Evolutionary conservation across 805 yeast genomes (phyloP), one percentile per base, ranked within the genome.

Genomic region (Jamesozyma spencerorum): DNA sequence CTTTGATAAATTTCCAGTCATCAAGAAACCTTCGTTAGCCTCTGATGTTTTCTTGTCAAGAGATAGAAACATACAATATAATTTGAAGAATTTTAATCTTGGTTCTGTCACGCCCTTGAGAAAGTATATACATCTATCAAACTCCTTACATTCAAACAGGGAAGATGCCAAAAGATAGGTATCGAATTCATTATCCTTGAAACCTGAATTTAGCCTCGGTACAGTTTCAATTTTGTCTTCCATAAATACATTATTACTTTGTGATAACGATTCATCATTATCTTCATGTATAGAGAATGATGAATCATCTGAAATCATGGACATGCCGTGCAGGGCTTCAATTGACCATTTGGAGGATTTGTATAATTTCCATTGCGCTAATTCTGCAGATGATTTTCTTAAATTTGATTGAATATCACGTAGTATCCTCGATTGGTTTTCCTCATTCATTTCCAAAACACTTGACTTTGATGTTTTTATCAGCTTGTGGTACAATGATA

Each of bases 271-370:
- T 26, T 49, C 62, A 36, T 54, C 53, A 2, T 46, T 55, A 15
- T 50, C 57, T 13, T 43, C 44, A 14, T 40, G 36, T 30, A 19
- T 28, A 5, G 20, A 18, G 5, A 19, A 18, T 5, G 20, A 18
- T 18, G 38, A 11, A 7, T 14, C 13, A 8, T 17, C 8, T 3
- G 37, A 26, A 11, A 39, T 4, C 3, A 48, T 54, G 12, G 40
- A 46, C 46, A 83, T 62, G 0, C 90, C 94, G 50, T 70, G 72
- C 17, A 82, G 64, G 1, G 94, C 94, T 53, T 86, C 95, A 2
- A 85, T 79, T 1, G 79, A 70, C 94, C 94, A 87, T 64, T 85
- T 85, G 3, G 94, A 76, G 0, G 87, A 79, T 38, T 77, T 78
- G 51, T 71, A 70, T 11, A 86, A 66, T 43, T 82, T 76, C 44